Evolutionary conservation across 2,329 filamentous ascomycete species (phyloP).

Genomic region (Colletotrichum spaethianum): DNA sequence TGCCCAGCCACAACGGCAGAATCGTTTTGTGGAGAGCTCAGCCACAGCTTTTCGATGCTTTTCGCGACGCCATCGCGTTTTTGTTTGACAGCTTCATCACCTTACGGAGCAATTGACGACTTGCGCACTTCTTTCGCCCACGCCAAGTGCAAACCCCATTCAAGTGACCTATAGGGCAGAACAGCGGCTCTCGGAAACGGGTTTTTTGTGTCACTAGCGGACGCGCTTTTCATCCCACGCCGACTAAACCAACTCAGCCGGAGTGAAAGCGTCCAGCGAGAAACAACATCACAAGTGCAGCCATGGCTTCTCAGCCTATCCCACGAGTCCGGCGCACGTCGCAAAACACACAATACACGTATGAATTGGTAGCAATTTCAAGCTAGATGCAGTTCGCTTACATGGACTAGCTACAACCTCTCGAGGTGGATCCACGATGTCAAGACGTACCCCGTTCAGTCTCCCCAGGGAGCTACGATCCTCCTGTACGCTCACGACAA

Average conservation of each 20-base stretch:
- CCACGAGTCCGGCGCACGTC: constrained; percentile 63
- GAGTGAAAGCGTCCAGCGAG: background rate
- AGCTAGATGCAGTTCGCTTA: background rate
- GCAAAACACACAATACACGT: constrained; percentile 66
- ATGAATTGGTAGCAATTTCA: constrained; percentile 40
- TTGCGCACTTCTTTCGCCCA: background rate
- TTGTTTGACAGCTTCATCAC: constrained; percentile 23
- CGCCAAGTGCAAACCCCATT: background rate
- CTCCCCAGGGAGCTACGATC: constrained; percentile 74
- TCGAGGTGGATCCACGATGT: constrained; percentile 71
- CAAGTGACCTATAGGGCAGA: no score
- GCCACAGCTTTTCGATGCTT: constrained; percentile 29
- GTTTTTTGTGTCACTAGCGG: background rate
- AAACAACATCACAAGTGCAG: constrained; percentile 5
- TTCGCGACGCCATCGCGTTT: constrained; percentile 42
- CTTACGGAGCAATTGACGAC: background rate
- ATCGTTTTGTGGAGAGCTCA: background rate
- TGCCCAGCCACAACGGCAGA: constrained; percentile 10
- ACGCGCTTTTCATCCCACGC: background rate
- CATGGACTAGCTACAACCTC: constrained; percentile 68
- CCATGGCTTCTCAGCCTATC: constrained; percentile 45
- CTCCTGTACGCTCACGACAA: constrained; percentile 75
- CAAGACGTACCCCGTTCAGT: constrained; percentile 73
- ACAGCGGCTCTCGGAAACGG: no score
- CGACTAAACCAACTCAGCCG: background rate